Conservation (phyloP, 306 rosid genomes). For the Vicia villosa region DNA sequence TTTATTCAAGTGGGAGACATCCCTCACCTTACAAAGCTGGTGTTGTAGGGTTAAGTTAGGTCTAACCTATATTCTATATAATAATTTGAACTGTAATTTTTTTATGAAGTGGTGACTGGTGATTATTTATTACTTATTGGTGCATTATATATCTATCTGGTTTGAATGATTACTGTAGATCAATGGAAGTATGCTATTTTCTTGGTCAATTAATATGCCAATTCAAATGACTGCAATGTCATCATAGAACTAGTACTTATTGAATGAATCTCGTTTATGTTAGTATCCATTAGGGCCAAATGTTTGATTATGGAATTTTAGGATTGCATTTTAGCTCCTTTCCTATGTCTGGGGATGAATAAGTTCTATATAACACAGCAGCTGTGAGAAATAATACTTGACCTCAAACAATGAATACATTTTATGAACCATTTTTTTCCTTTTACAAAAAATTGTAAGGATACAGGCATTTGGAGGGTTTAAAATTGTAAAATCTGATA, state of each 20-base stretch:
- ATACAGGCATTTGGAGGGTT: conserved; percentile 1
- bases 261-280: conserved; percentile 6
- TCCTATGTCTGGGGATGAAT: conserved; percentile 2
- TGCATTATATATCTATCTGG: conserved; percentile 5
- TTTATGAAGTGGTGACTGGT: conserved; percentile 4
- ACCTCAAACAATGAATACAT: conserved; percentile 24
- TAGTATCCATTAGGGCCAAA: background rate
- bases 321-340: conserved; percentile 13
- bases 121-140: background rate
- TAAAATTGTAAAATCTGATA: conserved; percentile 23
- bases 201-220: conserved; percentile 9
- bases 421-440: background rate
- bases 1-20: background rate
- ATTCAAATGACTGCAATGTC: conserved; percentile 22
- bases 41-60: background rate
- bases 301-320: background rate
- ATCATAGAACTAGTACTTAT: background rate
- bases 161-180: conserved; percentile 19
- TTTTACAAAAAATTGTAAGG: conserved; percentile 3
- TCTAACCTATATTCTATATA: background rate
- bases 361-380: background rate
- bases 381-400: background rate
- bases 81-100: background rate
- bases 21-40: background rate
- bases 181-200: background rate